Percentiles rank a stretch among this genome's conserved stretches.
These are phyloP conservation scores for Pichia sorboxylosa DNA, from an alignment of 1,139 yeast genomes.

Conservation along the genomic window DNA sequence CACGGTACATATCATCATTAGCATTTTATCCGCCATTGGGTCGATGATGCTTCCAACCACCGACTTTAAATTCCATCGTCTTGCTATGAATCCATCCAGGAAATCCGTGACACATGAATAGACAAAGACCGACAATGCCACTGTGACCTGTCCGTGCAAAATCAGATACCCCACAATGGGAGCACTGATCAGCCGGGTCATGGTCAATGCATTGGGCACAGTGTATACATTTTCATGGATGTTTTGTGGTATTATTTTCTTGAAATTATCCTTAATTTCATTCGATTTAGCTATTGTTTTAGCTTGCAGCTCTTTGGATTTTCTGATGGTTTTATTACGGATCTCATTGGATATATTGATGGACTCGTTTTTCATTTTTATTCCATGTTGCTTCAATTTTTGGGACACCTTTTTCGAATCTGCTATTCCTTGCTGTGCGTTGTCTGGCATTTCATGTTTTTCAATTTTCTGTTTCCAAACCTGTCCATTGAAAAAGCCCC, in stretches of 20 bases:
- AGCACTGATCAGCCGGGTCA: slow-evolving; percentile 65
- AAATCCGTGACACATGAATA: slow-evolving; percentile 88
- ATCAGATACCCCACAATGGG: slow-evolving; percentile 79
- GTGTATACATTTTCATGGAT: slow-evolving; percentile 57
- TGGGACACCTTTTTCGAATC: neutral
- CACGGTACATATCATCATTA: slow-evolving; percentile 78
- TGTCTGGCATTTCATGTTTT: no score
- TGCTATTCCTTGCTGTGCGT: no score
- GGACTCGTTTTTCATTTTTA: slow-evolving; percentile 2
- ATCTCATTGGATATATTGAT: slow-evolving; percentile 12
- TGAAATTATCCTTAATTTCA: slow-evolving; percentile 19
- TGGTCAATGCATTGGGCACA: slow-evolving; percentile 73
- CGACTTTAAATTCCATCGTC: slow-evolving; percentile 64
- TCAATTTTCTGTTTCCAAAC: no score
- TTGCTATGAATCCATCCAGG: slow-evolving; percentile 83
- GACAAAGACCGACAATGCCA: slow-evolving; percentile 62
- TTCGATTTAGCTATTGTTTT: slow-evolving; percentile 13
- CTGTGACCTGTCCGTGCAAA: slow-evolving; percentile 43
- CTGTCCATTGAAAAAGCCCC: no score
- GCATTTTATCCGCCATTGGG: slow-evolving; percentile 87
- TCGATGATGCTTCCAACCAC: slow-evolving; percentile 86
- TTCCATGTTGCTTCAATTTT: slow-evolving; percentile 2
- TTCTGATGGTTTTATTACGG: slow-evolving; percentile 12
- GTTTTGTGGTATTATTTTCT: slow-evolving; percentile 26
- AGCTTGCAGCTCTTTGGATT: slow-evolving; percentile 14